Base-by-base conservation (phyloP, 208 protist species). In the Naegleria gruberi region DNA sequence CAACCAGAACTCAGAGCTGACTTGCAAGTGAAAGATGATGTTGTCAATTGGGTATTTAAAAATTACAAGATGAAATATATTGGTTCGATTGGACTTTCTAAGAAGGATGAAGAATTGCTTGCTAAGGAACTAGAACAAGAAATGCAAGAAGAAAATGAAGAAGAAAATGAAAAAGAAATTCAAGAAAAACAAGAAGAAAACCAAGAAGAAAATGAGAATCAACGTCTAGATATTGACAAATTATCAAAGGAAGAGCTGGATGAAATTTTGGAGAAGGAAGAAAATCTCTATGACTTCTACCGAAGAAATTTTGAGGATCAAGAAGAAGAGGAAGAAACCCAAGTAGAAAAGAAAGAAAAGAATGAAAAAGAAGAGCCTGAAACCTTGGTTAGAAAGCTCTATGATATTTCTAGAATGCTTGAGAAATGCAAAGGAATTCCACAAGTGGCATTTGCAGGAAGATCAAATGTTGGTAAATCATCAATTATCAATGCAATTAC, bases 391-490 rank as follows among this genome's bases (percentile, higher is more conserved):
- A 51, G 42, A 55, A 42, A 15, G 12, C 19, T 55, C 23, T 42
- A 87, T 87, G 17, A n/a, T 17, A 26, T 41, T 17, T 15, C 34
- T 0, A 17, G n/a, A 41, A 55, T 34, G 6, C 10, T 41, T 51
- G 5, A 46, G n/a, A 77, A 77, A 77, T 37, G 26, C 5, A 77
- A 77, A 77, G 65, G 65, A 37, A 37, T 88, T 0, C 45, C 84
- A n/a, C 43, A 89, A 77, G 37, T 89, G 44, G 86, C 51, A 81
- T 65, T 89, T 43, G 23, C 23, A 40, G 86, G 86, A 45, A 44
- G 86, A 77, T 81, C 47, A 8, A 89, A 89, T 45, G 86, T 89
- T 42, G 86, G 86, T 37, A 89, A 89, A 17, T 46, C 8, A 19
- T 41, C 23, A 26, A 15, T 89, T 4, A 34, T 89, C 7, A 89